Conservation (phyloP, 805 yeast genomes). For the Zygotorulaspora sp. region DNA sequence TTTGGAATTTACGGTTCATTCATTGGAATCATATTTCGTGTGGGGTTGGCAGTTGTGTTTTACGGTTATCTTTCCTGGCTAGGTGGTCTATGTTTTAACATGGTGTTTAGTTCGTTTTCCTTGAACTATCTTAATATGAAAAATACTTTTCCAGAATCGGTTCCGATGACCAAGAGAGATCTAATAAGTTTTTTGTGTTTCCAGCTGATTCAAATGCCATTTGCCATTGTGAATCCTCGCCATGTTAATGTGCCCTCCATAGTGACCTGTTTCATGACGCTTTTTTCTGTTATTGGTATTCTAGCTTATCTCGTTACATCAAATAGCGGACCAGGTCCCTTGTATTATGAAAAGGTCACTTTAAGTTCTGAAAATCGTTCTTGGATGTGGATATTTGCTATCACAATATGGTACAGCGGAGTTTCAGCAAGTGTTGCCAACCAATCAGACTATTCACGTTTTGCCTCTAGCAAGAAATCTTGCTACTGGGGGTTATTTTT, state of each 20-base stretch:
- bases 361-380: conserved; percentile 31
- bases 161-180: conserved; percentile 38
- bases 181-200: conserved; percentile 41
- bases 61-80: conserved; percentile 39
- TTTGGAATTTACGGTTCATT: conserved; percentile 38
- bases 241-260: conserved; percentile 29
- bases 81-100: conserved; percentile 37
- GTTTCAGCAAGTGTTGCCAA: conserved; percentile 39
- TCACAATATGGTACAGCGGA: conserved; percentile 40
- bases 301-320: conserved; percentile 32
- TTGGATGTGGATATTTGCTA: conserved; percentile 42
- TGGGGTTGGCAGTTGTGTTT: conserved; percentile 38
- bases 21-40: conserved; percentile 37
- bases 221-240: conserved; percentile 33
- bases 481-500: conserved; percentile 32
- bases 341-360: conserved; percentile 27
- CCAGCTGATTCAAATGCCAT: conserved; percentile 33
- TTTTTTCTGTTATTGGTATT: conserved; percentile 34
- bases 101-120: conserved; percentile 31
- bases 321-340: conserved; percentile 36
- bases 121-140: conserved; percentile 26
- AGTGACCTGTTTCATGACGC: conserved; percentile 27
- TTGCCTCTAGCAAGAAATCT: conserved; percentile 30
- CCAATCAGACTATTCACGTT: conserved; percentile 41
- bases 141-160: conserved; percentile 30